Evolutionary conservation across 352 stramenopile genomes (phyloP), one percentile per base, ranked within the genome.

Genomic region (Peronospora farinosa): DNA sequence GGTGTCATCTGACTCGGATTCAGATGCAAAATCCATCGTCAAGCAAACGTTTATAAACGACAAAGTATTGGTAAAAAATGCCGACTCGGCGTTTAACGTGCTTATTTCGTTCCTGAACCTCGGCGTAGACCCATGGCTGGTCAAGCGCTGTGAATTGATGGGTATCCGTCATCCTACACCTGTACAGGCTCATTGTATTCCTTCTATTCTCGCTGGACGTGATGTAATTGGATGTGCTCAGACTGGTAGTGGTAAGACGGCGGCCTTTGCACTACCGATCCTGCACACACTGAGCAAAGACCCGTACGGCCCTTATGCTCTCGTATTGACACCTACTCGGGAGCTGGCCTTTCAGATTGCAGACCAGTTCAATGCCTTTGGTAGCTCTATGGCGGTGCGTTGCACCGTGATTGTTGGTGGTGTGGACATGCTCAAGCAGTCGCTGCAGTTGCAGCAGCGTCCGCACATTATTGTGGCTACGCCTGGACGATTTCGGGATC

Each of bases 281-380:
- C 73, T 99, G 21, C 91, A 99, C 53, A 60, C 69, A 11, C 75
- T 99, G n/a, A 92, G 82, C 44, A 77, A 91, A 40, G 94, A 98
- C 47, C 82, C 77, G 44, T 97, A 97, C 54, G 95, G 95, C 3
- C 95, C 98, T 25, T 99, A 93, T 68, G 95, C 87, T 0, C 69
- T 99, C 13, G 85, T 99, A 39, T 63, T 99, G 25, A 98, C 95
- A 42, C 96, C 97, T 5, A 98, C 96, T 28, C 71, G 97, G 15
- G 97, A 99, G 76, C 74, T 99, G 9, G 96, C 96, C 15, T 97
- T 97, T 60, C 97, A 99, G 74, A 98, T 99, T 58, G 80, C 91
- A 33, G 95, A 99, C 53, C 95, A 98, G 67, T 96, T 99, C 39
- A 79, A 96, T 28, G 95, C 92, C 1, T 86, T 99, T 27, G 79